These are phyloP conservation scores for Globisporangium takayamanum DNA, from an alignment of 352 stramenopile species.

Conservation along the genomic window DNA sequence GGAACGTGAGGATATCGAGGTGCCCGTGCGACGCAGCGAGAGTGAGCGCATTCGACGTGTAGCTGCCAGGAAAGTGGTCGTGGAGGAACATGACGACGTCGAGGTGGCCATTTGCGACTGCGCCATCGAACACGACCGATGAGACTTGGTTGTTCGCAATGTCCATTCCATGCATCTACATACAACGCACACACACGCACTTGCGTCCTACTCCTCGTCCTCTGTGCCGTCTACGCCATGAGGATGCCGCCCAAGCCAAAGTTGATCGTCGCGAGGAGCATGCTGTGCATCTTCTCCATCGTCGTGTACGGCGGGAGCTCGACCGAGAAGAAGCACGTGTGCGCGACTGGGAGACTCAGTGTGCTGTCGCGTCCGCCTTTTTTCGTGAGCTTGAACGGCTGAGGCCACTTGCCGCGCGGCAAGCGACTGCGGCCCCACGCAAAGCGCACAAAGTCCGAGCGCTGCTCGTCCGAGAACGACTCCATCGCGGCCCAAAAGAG, in stretches of 20 bases:
- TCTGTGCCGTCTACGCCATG: constrained; percentile 43
- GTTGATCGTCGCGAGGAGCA: constrained; percentile 92
- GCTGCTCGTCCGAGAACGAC: constrained; percentile 86
- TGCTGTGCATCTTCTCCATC: constrained; percentile 85
- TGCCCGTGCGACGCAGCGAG: too few relatives aligned
- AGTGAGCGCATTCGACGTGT: too few relatives aligned
- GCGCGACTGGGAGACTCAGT: constrained; percentile 85
- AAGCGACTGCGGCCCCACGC: constrained; percentile 91
- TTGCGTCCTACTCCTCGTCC: too few relatives aligned
- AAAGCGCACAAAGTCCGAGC: constrained; percentile 90
- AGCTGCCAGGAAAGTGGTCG: too few relatives aligned
- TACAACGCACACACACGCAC: too few relatives aligned
- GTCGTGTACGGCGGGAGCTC: constrained; percentile 92
- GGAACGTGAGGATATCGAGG: too few relatives aligned
- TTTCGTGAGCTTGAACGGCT: constrained; percentile 90
- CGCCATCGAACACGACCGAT: too few relatives aligned
- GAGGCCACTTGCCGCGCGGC: constrained; percentile 81
- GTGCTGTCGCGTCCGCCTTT: constrained; percentile 80
- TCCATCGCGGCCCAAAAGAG: constrained; percentile 89
- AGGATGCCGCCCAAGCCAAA: constrained; percentile 90
- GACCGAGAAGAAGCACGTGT: constrained; percentile 96
- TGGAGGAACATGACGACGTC: too few relatives aligned
- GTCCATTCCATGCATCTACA: too few relatives aligned
- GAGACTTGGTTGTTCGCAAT: too few relatives aligned
- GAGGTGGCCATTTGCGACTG: too few relatives aligned